Conservation (phyloP, 345 rosid genomes). For the Turritis glabra region DNA sequence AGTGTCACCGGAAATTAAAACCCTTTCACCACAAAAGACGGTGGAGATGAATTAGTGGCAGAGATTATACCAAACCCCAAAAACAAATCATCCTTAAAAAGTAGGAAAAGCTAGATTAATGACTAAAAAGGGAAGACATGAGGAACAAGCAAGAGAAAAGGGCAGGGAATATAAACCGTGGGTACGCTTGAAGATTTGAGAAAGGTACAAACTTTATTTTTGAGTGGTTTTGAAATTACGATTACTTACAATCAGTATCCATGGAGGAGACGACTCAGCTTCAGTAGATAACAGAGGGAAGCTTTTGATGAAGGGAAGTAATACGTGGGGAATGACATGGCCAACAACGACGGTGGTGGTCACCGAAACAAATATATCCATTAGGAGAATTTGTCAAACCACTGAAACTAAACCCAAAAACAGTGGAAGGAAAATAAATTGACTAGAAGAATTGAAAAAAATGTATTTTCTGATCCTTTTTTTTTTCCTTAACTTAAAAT, state of each 20-base stretch:
- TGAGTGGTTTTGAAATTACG: constrained; percentile 1
- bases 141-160: constrained; percentile 23
- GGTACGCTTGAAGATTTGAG: constrained; percentile 11
- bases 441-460: neutral
- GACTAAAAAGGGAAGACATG: constrained; percentile 13
- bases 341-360: constrained; percentile 3
- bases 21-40: neutral
- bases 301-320: neutral
- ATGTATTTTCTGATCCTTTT: neutral
- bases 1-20: constrained; percentile 17
- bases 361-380: constrained; percentile 17
- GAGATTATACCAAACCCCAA: constrained; percentile 28
- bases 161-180: constrained; percentile 1
- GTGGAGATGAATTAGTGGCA: constrained; percentile 6
- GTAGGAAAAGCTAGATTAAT: neutral
- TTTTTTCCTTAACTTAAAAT: neutral
- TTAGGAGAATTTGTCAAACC: neutral
- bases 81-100: constrained; percentile 14
- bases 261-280: constrained; percentile 15
- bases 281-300: neutral
- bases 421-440: neutral
- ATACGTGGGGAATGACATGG: constrained; percentile 27
- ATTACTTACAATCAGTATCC: constrained; percentile 5
- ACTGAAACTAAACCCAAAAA: neutral
- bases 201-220: constrained; percentile 30